These are phyloP conservation scores for Picochlorum sp. DNA, from an alignment of 139 green algal genomes.

Conservation along the genomic window DNA sequence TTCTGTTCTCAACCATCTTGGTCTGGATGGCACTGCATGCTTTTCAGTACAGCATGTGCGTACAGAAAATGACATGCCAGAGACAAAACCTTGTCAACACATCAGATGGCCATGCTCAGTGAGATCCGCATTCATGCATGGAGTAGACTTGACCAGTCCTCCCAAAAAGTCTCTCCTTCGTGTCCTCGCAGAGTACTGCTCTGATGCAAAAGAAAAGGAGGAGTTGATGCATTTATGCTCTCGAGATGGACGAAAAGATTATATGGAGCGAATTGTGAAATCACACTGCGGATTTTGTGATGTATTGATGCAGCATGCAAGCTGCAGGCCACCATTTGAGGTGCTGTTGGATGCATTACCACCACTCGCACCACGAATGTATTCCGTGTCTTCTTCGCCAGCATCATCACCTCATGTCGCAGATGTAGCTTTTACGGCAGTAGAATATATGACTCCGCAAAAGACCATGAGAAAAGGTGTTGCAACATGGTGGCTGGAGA, in stretches of 20 bases:
- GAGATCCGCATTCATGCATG: conserved; percentile 46
- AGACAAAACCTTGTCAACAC: conserved; percentile 45
- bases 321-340: conserved; percentile 61
- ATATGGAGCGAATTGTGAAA: conserved; percentile 44
- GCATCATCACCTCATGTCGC: conserved; percentile 8
- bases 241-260: conserved; percentile 38
- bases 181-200: conserved; percentile 78
- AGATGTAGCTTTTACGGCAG: conserved; percentile 67
- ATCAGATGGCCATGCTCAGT: conserved; percentile 69
- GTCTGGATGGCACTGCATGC: conserved; percentile 26
- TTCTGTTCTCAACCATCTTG: conserved; percentile 44
- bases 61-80: background rate
- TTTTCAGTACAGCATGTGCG: conserved; percentile 44
- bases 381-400: conserved; percentile 70
- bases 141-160: conserved; percentile 62
- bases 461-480: conserved; percentile 48
- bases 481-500: conserved; percentile 73
- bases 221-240: conserved; percentile 54
- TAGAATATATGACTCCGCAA: conserved; percentile 45
- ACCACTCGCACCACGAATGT: conserved; percentile 70
- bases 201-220: conserved; percentile 45
- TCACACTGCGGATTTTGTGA: conserved; percentile 63
- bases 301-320: conserved; percentile 65
- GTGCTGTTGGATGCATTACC: conserved; percentile 75
- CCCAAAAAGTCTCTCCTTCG: conserved; percentile 76